Percentiles rank a stretch among this genome's conserved stretches.
Evolutionary conservation across 192 early-diverging fungal species (phyloP).

Genomic region (Rhizoclosmatium sp.): DNA sequence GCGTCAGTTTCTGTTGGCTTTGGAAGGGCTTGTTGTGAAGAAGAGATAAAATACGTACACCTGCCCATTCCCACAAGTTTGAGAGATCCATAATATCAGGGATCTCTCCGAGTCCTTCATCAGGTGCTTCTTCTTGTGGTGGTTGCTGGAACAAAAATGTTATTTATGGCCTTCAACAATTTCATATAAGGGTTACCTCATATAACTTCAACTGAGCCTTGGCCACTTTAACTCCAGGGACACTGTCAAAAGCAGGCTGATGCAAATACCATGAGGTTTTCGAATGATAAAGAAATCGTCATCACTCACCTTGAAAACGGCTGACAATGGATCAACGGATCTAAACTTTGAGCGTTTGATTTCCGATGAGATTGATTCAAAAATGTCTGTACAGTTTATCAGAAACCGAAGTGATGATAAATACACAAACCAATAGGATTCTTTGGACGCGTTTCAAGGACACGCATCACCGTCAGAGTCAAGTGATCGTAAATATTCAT

Average conservation of each 20-base stretch:
- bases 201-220: constrained; percentile 51
- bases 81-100: constrained; percentile 67
- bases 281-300: constrained; percentile 24
- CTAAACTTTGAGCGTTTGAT: constrained; percentile 51
- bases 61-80: constrained; percentile 69
- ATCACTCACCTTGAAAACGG: constrained; percentile 40
- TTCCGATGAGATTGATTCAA: constrained; percentile 54
- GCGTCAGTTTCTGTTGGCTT: not conserved
- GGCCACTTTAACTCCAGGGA: constrained; percentile 27
- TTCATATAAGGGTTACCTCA: constrained; percentile 42
- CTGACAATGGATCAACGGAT: constrained; percentile 39
- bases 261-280: not conserved
- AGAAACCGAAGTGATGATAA: not conserved
- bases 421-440: constrained; percentile 55
- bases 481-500: constrained; percentile 62
- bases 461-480: constrained; percentile 53
- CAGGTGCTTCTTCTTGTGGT: constrained; percentile 45
- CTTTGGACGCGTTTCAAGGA: constrained; percentile 52
- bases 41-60: constrained; percentile 43
- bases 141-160: constrained; percentile 28
- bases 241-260: constrained; percentile 35
- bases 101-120: constrained; percentile 60
- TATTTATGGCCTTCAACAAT: constrained; percentile 9
- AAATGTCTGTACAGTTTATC: constrained; percentile 40
- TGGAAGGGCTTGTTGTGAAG: not conserved